Percentiles rank a stretch among this genome's conserved stretches.
These are phyloP conservation scores for Aechmea fasciata DNA, from an alignment of 176 grass and related monocot genomes.

Conservation along the genomic window DNA sequence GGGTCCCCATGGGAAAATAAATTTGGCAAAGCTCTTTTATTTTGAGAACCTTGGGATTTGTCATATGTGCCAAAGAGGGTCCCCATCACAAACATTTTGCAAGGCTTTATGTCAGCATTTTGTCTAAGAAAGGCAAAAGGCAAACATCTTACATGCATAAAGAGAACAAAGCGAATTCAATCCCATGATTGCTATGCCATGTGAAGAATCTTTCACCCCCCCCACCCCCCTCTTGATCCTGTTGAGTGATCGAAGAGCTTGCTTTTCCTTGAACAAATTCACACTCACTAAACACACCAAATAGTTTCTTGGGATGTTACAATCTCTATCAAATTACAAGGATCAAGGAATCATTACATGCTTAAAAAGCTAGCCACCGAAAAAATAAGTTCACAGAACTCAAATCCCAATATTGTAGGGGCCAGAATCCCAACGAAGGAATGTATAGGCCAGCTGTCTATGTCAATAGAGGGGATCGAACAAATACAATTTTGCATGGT, in stretches of 20 bases:
- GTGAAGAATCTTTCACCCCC: neutral
- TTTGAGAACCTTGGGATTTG: neutral
- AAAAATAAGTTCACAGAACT: neutral
- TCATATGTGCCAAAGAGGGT: neutral
- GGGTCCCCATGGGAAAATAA: conserved; percentile 1
- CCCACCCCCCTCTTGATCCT: neutral
- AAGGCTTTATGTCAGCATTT: conserved; percentile 7
- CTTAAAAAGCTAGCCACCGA: neutral
- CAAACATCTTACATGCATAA: conserved; percentile 6
- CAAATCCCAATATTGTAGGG: neutral
- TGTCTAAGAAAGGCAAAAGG: conserved; percentile 3
- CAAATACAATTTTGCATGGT: neutral
- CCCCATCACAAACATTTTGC: conserved; percentile 1
- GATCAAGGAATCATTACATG: neutral
- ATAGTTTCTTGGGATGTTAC: neutral
- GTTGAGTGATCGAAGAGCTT: neutral
- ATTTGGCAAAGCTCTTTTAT: neutral
- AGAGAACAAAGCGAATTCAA: neutral
- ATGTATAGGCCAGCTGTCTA: neutral
- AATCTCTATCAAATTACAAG: neutral
- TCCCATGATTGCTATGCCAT: conserved; percentile 8
- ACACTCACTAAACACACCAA: neutral
- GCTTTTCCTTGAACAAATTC: neutral
- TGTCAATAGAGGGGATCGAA: neutral
- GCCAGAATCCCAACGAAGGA: conserved; percentile 9